Conservation (phyloP, 73 alveolate species). For the Uronychia setigera region DNA sequence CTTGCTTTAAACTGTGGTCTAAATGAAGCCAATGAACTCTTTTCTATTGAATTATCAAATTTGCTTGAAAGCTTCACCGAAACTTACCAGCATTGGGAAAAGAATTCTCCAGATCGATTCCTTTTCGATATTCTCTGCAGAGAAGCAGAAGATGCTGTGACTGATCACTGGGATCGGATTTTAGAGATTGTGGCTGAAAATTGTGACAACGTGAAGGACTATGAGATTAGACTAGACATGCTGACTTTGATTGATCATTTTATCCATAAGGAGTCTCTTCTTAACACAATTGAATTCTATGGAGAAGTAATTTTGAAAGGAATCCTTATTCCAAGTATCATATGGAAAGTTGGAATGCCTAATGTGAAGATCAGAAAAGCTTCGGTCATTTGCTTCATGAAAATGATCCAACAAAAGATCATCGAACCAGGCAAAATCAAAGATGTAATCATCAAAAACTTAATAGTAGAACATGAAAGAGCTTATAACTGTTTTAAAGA, state of each 20-base stretch:
- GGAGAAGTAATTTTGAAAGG: slow-evolving; percentile 52
- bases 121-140: slow-evolving; percentile 60
- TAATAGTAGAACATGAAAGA: slow-evolving; percentile 73
- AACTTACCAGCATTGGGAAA: slow-evolving; percentile 52
- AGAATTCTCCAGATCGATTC: slow-evolving; percentile 63
- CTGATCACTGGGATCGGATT: slow-evolving; percentile 57
- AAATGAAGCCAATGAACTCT: slow-evolving; percentile 40
- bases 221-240: slow-evolving; percentile 67
- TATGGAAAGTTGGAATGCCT: slow-evolving; percentile 96
- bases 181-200: slow-evolving; percentile 58
- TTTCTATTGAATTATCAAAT: slow-evolving; percentile 55
- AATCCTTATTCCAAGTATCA: slow-evolving; percentile 74
- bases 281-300: slow-evolving; percentile 39
- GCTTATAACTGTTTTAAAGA: slow-evolving; percentile 80
- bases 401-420: slow-evolving; percentile 78
- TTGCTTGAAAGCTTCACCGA: slow-evolving; percentile 46
- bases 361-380: slow-evolving; percentile 95
- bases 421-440: slow-evolving; percentile 50
- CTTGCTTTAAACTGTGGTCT: slow-evolving; percentile 50
- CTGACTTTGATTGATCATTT: slow-evolving; percentile 52
- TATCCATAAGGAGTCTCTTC: slow-evolving; percentile 37
- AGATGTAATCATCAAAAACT: slow-evolving; percentile 23
- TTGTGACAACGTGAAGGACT: slow-evolving; percentile 45
- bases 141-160: slow-evolving; percentile 56
- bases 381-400: slow-evolving; percentile 88